A percentile compares a stretch with the other conserved stretches of the same genome.
These are phyloP conservation scores for Talaromyces sp. DNA, from an alignment of 2,329 filamentous ascomycete genomes.

Conservation along the genomic window DNA sequence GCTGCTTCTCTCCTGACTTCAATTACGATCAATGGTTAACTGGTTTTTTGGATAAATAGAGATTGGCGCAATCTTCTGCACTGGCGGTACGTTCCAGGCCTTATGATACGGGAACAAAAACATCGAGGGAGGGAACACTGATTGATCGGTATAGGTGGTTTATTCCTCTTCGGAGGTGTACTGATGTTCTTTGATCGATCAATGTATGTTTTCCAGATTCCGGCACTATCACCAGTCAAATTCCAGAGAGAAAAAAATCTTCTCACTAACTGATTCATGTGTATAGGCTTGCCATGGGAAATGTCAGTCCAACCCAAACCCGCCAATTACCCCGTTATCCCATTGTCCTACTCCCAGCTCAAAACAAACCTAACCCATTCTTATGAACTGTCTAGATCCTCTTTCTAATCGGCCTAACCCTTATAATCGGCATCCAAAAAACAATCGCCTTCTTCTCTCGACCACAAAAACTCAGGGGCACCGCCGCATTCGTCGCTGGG, in stretches of 20 bases:
- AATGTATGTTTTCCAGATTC: constrained; percentile 57
- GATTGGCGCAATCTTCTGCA: constrained; percentile 95
- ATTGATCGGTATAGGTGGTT: constrained; percentile 59
- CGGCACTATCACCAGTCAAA: background rate
- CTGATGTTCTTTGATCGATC: constrained; percentile 97
- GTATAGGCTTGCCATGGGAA: constrained; percentile 89
- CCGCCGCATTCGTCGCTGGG: constrained; percentile 77
- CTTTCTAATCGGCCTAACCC: constrained; percentile 91
- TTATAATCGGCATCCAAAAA: constrained; percentile 90
- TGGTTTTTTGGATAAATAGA: constrained; percentile 52
- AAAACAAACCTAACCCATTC: constrained; percentile 14
- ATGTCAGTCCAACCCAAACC: constrained; percentile 50
- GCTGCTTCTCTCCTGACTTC: constrained; percentile 29
- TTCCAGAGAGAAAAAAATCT: background rate
- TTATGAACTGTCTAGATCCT: constrained; percentile 69
- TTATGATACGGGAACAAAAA: background rate
- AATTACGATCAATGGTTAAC: background rate
- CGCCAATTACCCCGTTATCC: too few species aligned
- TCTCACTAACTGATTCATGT: background rate
- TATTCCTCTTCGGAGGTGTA: constrained; percentile 92
- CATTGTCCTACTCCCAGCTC: constrained; percentile 10
- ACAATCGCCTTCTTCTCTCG: constrained; percentile 92
- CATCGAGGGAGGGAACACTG: background rate
- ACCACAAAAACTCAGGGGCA: constrained; percentile 86
- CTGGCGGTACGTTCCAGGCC: constrained; percentile 66